Evolutionary conservation across 176 grass and related monocot genomes (phyloP).

Genomic region (Carex littledalei): DNA sequence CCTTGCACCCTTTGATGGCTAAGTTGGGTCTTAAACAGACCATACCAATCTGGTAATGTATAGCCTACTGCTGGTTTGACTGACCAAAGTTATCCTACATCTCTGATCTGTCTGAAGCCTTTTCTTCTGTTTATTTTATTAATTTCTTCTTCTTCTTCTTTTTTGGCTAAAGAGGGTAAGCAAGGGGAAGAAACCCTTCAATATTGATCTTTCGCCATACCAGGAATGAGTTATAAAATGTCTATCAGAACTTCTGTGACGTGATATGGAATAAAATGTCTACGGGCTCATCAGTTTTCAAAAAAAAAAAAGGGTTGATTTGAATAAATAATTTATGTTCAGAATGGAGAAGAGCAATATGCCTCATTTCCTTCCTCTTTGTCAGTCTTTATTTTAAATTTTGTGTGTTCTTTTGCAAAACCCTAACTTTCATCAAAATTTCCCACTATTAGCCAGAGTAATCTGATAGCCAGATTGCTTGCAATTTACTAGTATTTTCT

Average conservation of each 20-base stretch:
- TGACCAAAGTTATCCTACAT: background rate
- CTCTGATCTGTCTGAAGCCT: background rate
- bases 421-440: background rate
- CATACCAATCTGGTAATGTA: background rate
- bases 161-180: slow-evolving; percentile 38
- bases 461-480: background rate
- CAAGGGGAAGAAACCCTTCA: slow-evolving; percentile 70
- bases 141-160: background rate
- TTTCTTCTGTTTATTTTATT: background rate
- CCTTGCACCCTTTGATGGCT: background rate
- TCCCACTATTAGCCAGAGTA: background rate
- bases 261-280: too few relatives aligned
- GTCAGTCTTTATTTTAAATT: too few relatives aligned
- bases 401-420: too few relatives aligned
- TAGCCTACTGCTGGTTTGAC: background rate
- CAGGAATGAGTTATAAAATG: slow-evolving; percentile 18
- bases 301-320: too few relatives aligned
- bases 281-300: too few relatives aligned
- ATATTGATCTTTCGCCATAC: slow-evolving; percentile 72
- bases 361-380: too few relatives aligned
- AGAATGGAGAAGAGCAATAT: too few relatives aligned
- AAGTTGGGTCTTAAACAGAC: background rate
- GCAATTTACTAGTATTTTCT: background rate
- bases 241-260: background rate
- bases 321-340: too few relatives aligned